Percentiles rank a stretch among this genome's conserved stretches.
These are phyloP conservation scores for Gonium pectorale DNA, from an alignment of 139 green algal genomes.

Conservation along the genomic window DNA sequence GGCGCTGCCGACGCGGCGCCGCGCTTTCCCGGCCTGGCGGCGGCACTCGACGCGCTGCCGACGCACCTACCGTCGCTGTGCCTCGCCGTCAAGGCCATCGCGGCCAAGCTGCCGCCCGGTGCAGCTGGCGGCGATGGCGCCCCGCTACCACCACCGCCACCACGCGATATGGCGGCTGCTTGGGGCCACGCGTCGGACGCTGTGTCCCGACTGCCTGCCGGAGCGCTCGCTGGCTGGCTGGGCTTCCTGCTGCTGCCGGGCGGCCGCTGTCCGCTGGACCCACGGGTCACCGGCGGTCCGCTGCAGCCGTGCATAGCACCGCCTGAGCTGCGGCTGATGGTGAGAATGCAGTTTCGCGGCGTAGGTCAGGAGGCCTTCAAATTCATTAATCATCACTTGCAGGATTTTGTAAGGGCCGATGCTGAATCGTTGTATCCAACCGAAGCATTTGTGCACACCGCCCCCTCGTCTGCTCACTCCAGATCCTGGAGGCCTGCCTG, in stretches of 20 bases:
- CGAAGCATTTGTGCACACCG: neutral
- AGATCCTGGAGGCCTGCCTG: conserved; percentile 31
- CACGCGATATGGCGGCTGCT: conserved; percentile 23
- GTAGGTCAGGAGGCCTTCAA: neutral
- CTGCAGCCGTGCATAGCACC: neutral
- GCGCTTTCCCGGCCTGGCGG: neutral
- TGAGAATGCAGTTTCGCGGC: neutral
- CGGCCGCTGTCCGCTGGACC: conserved; percentile 6
- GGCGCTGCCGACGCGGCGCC: neutral
- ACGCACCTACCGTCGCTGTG: conserved; percentile 25
- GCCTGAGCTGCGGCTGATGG: neutral
- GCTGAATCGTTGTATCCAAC: neutral
- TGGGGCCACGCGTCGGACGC: conserved; percentile 35
- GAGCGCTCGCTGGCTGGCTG: conserved; percentile 17
- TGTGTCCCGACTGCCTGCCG: neutral
- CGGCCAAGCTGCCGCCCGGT: neutral
- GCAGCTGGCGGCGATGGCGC: neutral
- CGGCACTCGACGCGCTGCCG: conserved; percentile 7
- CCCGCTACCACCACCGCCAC: neutral
- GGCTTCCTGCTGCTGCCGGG: conserved; percentile 13
- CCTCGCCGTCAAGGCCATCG: conserved; percentile 31
- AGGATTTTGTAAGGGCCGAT: too few species aligned
- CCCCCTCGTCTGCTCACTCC: neutral
- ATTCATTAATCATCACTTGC: too few species aligned
- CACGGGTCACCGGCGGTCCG: conserved; percentile 1